These are phyloP conservation scores for Gastrolobium bilobum DNA, from an alignment of 306 rosid genomes.

Conservation along the genomic window DNA sequence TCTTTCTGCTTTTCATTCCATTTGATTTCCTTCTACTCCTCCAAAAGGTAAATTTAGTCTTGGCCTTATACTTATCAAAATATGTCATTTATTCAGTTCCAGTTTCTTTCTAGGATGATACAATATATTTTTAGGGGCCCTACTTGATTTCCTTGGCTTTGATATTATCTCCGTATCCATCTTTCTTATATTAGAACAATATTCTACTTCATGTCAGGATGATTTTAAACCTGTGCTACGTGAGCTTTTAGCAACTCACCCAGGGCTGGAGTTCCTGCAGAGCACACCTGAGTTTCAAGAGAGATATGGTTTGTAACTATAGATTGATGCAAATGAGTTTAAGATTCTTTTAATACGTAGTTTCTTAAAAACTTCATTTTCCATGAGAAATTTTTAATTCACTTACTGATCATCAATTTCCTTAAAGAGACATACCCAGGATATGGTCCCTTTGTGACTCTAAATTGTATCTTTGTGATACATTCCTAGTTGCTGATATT, in stretches of 20 bases:
- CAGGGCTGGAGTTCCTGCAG: slow-evolving; percentile 97
- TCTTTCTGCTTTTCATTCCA: slow-evolving; percentile 25
- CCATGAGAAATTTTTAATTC: slow-evolving; percentile 23
- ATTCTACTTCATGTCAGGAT: slow-evolving; percentile 67
- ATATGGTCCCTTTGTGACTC: slow-evolving; percentile 24
- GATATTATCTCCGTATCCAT: slow-evolving; percentile 17
- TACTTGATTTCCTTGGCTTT: slow-evolving; percentile 31
- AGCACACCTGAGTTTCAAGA: slow-evolving; percentile 99
- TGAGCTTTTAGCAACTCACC: slow-evolving; percentile 94
- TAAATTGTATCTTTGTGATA: slow-evolving; percentile 15
- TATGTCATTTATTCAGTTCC: slow-evolving; percentile 29
- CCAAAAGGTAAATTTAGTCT: slow-evolving; percentile 14
- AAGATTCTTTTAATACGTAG: slow-evolving; percentile 32
- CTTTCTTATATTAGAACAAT: slow-evolving; percentile 43
- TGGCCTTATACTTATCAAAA: slow-evolving; percentile 27
- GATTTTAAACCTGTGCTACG: slow-evolving; percentile 95
- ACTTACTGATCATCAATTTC: background rate
- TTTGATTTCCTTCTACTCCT: slow-evolving; percentile 31
- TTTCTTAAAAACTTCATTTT: slow-evolving; percentile 31
- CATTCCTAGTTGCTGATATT: slow-evolving; percentile 29
- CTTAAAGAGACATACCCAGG: slow-evolving; percentile 12
- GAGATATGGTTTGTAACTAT: slow-evolving; percentile 89
- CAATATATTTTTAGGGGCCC: slow-evolving; percentile 12
- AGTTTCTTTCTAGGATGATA: slow-evolving; percentile 14
- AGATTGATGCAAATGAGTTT: slow-evolving; percentile 37